Percentiles rank a stretch among this genome's conserved stretches.
Conservation (phyloP, 148 eudicot genomes). For the Cornus florida region DNA sequence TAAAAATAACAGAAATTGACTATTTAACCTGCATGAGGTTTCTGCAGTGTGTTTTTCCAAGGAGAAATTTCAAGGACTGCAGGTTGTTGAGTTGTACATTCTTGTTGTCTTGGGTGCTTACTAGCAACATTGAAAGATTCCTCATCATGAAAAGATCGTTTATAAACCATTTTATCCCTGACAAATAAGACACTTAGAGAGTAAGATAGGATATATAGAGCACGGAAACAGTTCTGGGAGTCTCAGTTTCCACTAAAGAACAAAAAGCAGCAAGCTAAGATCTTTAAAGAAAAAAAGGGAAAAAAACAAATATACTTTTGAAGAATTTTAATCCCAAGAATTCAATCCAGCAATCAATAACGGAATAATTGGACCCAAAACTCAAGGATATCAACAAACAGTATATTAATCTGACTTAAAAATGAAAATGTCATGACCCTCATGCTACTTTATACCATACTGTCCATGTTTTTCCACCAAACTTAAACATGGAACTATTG, state of each 20-base stretch:
- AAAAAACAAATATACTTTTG: background rate
- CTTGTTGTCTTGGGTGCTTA: slow-evolving; percentile 22
- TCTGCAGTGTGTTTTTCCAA: background rate
- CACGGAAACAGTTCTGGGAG: background rate
- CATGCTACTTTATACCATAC: too few relatives aligned
- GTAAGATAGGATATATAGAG: background rate
- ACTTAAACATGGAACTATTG: background rate
- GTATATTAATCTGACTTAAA: background rate
- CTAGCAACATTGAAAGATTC: slow-evolving; percentile 6
- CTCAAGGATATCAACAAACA: too few relatives aligned
- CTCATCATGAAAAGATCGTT: slow-evolving; percentile 21
- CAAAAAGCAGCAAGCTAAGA: background rate
- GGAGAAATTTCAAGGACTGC: background rate
- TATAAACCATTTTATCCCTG: slow-evolving; percentile 17
- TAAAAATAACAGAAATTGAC: background rate
- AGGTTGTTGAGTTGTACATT: slow-evolving; percentile 13
- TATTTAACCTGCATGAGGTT: slow-evolving; percentile 8
- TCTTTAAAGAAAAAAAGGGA: slow-evolving; percentile 2
- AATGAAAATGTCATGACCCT: background rate
- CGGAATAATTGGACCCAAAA: background rate
- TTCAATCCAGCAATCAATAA: background rate
- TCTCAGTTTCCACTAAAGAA: slow-evolving; percentile 6
- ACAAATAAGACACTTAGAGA: background rate
- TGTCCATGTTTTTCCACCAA: background rate
- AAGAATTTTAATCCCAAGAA: background rate